Base-by-base conservation (phyloP, 495 filamentous ascomycete genomes). In the Hyaloscypha finlandica region DNA sequence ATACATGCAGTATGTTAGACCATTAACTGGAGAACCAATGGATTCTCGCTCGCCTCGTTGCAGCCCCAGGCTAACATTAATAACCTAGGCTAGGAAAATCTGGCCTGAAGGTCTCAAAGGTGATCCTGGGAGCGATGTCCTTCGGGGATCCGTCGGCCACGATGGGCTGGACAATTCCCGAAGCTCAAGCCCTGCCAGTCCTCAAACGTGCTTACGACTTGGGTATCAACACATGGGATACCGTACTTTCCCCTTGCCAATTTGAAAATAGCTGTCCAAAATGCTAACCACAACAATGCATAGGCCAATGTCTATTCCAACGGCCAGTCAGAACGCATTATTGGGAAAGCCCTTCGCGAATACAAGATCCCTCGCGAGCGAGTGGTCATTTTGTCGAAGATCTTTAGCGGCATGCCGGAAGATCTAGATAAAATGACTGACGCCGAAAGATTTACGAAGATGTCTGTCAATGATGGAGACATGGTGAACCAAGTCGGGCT, bases 161-260 rank as follows among this genome's bases (percentile, higher is more conserved):
- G 82, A 76, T 81, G 51, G 77, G 77, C 4, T 92, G 88, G 88
- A 81, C 85, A 4, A 67, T 88, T 8, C 76, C 81, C 35, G 88
- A 90, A 76, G 87, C 82, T n/a, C 80, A 88, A 60, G 82, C 87
- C 6, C 81, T 92, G 6, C 86, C 86, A 1, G 74, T 92, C 29
- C 82, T 93, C 53, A 86, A 92, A 70, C 80, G 87, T 16, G 89
- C 71, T 20, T 78, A 81, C 51, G 88, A 90, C 74, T 74, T 77
- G 25, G 90, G 90, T 2, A 79, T 93, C 68, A 92, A 89, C 71
- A 91, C 87, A 14, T 92, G 89, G 89, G 90, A 92, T 70, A 92
- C 89, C 37, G 53, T 56, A 12, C 42, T 12, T 48, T 19, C 16
- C 42, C 42, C 16, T 12, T 37, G 1, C 35, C 42, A 19, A 19